Percentiles rank a stretch among this genome's conserved stretches.
Evolutionary conservation across 345 rosid species (phyloP).

Genomic region (Theobroma cacao): DNA sequence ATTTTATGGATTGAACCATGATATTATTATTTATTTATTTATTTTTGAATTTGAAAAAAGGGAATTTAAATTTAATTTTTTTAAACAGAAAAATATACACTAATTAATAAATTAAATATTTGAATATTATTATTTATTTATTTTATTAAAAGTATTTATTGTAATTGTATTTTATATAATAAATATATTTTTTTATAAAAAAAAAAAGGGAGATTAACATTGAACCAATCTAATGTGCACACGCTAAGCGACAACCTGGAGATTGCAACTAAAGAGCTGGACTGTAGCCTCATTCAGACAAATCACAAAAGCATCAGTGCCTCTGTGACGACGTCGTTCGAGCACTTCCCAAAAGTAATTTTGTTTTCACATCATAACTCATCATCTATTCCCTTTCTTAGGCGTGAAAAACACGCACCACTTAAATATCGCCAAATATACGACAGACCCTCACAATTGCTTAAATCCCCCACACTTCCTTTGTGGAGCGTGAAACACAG

Average conservation of each 20-base stretch:
- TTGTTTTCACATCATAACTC: not conserved
- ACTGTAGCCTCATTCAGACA: not conserved
- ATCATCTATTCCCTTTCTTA: not conserved
- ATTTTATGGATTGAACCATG: not conserved
- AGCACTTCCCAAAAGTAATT: not conserved
- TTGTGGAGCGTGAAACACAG: not conserved
- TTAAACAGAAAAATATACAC: too few relatives aligned
- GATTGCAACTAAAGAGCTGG: constrained; percentile 8
- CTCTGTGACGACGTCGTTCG: constrained; percentile 8
- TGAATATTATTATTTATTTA: too few relatives aligned
- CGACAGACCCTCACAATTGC: not conserved
- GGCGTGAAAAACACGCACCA: not conserved
- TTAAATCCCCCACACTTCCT: not conserved
- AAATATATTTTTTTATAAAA: not conserved
- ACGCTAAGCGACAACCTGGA: constrained; percentile 15
- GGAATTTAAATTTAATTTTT: too few relatives aligned
- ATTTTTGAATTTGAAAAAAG: too few relatives aligned
- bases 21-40: not conserved
- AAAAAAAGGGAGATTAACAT: not conserved
- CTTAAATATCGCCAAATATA: not conserved
- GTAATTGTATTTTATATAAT: too few relatives aligned
- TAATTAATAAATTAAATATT: too few relatives aligned
- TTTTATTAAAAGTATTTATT: too few relatives aligned
- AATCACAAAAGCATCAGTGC: not conserved
- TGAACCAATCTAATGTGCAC: not conserved